These are phyloP conservation scores for Lactarius deliciosus DNA, from an alignment of 768 basidiomycete genomes.

Conservation along the genomic window DNA sequence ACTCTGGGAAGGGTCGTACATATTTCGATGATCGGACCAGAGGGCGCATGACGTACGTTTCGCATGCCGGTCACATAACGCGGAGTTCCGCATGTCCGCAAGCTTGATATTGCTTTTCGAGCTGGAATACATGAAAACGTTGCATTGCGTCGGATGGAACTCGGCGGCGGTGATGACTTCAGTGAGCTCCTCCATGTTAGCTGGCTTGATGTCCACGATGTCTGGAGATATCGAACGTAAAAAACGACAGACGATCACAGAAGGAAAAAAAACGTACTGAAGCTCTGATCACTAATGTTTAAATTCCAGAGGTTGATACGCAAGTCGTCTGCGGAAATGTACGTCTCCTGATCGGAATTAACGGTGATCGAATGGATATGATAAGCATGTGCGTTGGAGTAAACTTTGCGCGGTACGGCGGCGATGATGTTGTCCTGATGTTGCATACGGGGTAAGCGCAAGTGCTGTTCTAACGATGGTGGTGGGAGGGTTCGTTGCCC, in stretches of 20 bases:
- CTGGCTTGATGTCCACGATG: constrained; percentile 99
- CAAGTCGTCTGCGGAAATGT: constrained; percentile 98
- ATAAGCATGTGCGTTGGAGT: constrained; percentile 98
- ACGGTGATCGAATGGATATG: constrained; percentile 99
- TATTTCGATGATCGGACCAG: constrained; percentile 10
- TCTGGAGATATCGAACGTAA: constrained; percentile 49
- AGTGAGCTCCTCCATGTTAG: constrained; percentile 99
- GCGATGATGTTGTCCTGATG: constrained; percentile 98
- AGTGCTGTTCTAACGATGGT: constrained; percentile 55
- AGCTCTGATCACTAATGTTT: constrained; percentile 97
- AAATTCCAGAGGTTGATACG: constrained; percentile 98
- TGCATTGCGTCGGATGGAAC: constrained; percentile 97
- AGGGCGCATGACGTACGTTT: constrained; percentile 66
- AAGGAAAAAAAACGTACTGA: constrained; percentile 67
- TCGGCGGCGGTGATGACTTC: constrained; percentile 99
- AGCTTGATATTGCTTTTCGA: constrained; percentile 99
- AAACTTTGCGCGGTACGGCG: constrained; percentile 97
- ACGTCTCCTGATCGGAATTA: constrained; percentile 99
- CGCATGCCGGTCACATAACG: constrained; percentile 92
- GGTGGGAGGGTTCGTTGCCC: constrained; percentile 69
- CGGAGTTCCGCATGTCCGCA: constrained; percentile 98
- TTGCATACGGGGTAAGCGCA: constrained; percentile 87
- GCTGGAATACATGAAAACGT: constrained; percentile 99
- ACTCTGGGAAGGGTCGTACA: constrained; percentile 55
- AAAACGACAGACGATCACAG: background rate